A percentile compares a stretch with the other conserved stretches of the same genome.
Evolutionary conservation across 202 grass and related monocot genomes (phyloP).

Genomic region (Schoenoplectus tabernaemontani): DNA sequence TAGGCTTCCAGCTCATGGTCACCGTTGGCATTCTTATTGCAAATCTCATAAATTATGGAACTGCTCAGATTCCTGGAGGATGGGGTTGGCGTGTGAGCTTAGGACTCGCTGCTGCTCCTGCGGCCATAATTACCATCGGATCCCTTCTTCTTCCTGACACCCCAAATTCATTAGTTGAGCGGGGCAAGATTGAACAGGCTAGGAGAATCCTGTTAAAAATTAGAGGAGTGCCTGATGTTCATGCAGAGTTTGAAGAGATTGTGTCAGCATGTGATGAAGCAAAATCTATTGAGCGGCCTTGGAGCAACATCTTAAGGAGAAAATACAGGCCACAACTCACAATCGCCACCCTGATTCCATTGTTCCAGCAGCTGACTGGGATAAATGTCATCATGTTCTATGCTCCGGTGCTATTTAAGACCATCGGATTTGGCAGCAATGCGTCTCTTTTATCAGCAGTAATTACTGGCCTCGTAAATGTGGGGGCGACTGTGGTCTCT

Average conservation of each 20-base stretch:
- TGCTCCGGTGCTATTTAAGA: slow-evolving; percentile 27
- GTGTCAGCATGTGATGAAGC: slow-evolving; percentile 23
- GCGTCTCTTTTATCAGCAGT: slow-evolving; percentile 25
- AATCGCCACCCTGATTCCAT: slow-evolving; percentile 14
- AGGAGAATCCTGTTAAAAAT: slow-evolving; percentile 24
- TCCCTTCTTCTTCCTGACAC: slow-evolving; percentile 28
- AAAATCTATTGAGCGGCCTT: background rate
- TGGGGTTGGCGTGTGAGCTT: slow-evolving; percentile 33
- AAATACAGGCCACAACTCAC: slow-evolving; percentile 20
- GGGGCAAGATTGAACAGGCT: slow-evolving; percentile 15
- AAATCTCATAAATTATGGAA: slow-evolving; percentile 33
- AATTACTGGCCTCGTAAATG: slow-evolving; percentile 30
- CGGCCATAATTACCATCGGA: slow-evolving; percentile 18
- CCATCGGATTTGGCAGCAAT: slow-evolving; percentile 18
- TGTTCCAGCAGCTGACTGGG: slow-evolving; percentile 28
- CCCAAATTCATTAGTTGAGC: slow-evolving; percentile 30
- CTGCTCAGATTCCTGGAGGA: slow-evolving; percentile 19
- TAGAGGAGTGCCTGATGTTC: slow-evolving; percentile 14
- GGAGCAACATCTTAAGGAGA: background rate
- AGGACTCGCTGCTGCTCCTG: slow-evolving; percentile 23
- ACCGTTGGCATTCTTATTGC: slow-evolving; percentile 30
- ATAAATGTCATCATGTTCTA: slow-evolving; percentile 38
- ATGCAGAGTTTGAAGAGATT: slow-evolving; percentile 13
- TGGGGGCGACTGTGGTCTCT: slow-evolving; percentile 16
- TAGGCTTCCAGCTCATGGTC: slow-evolving; percentile 29